Evolutionary conservation across 2,329 filamentous ascomycete genomes (phyloP), one percentile per base, ranked within the genome.

Genomic region (Epichloe coenophiala): DNA sequence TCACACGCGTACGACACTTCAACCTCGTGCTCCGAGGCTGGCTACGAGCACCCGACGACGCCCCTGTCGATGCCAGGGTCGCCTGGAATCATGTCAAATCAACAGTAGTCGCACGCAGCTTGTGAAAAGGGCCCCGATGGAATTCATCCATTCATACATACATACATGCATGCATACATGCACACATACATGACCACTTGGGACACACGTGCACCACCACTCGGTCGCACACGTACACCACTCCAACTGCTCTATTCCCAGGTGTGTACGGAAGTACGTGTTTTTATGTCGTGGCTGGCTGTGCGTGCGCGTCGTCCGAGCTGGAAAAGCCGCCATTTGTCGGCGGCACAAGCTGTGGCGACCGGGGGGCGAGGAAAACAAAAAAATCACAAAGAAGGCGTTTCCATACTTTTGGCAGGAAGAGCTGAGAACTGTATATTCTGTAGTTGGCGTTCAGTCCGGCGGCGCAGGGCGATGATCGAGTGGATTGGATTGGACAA

Each of bases 21-120:
- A 48, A 70, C 77, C 54, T 74, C 71, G 60, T 80, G 78, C 65
- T 82, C 78, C 35, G 79, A 83, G 58, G 70, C 74, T 54, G 75
- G 76, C 52, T 81, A 77, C 61, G 76, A 81, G 56, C 82, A 82
- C 67, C 84, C 83, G 38, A 78, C 77, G 42, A 88, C 84, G 49
- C 84, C 84, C 54, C 70, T 84, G 56, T 86, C 83, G n/a, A 82
- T 87, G 78, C 82, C 83, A 35, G 76, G 75, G 45, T 86, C 83
- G 43, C 84, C 84, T 42, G 75, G 74, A 58, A 68, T 77, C 62
- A 65, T 74, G 12, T 64, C 62, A 11, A 47, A 39, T 31, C 44
- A 40, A 17, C 42, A 45, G 35, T 50, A 47, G 63, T 41, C 19
- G 17, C n/a, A 31, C 8, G 9, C 27, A 9, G 27, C 27, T 31